Percentiles rank a stretch among this genome's conserved stretches.
phyloP scores from a whole-genome alignment of 768 basidiomycete genomes.

The Termitomyces sp. region DNA sequence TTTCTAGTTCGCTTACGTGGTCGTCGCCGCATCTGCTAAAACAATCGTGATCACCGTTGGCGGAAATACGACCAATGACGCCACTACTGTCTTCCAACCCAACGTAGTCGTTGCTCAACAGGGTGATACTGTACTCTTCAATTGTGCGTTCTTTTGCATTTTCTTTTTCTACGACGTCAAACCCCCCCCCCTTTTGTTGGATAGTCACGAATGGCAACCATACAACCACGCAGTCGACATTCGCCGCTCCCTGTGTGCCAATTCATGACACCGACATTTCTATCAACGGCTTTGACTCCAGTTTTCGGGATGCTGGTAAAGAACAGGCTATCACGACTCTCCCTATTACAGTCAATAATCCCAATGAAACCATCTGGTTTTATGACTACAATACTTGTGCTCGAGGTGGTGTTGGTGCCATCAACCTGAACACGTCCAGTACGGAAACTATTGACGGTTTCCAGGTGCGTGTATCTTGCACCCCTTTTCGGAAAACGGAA shows the following conservation, averaged over 20 bases:
- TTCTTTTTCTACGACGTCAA: background rate
- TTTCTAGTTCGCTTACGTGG: background rate
- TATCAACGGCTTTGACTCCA: conserved; percentile 56
- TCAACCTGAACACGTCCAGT: conserved; percentile 46
- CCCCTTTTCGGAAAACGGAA: background rate
- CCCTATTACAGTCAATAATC: conserved; percentile 35
- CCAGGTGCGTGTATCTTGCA: conserved; percentile 20
- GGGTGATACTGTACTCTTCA: conserved; percentile 51
- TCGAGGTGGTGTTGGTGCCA: conserved; percentile 54
- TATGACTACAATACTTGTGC: conserved; percentile 52
- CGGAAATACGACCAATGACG: conserved; percentile 37
- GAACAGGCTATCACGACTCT: conserved; percentile 40
- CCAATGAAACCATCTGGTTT: conserved; percentile 51
- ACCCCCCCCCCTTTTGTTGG: background rate
- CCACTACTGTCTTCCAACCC: conserved; percentile 41
- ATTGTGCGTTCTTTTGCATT: conserved; percentile 31
- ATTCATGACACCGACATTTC: conserved; percentile 39
- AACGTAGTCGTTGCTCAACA: conserved; percentile 33
- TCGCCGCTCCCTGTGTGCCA: conserved; percentile 48
- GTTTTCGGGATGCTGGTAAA: conserved; percentile 43
- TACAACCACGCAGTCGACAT: conserved; percentile 53
- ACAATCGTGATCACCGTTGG: conserved; percentile 40
- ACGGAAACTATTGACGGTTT: conserved; percentile 39
- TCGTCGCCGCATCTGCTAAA: conserved; percentile 23
- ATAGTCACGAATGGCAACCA: conserved; percentile 49